Evolutionary conservation across 768 basidiomycete genomes (phyloP).

Genomic region (Xerocomus spinulosus): DNA sequence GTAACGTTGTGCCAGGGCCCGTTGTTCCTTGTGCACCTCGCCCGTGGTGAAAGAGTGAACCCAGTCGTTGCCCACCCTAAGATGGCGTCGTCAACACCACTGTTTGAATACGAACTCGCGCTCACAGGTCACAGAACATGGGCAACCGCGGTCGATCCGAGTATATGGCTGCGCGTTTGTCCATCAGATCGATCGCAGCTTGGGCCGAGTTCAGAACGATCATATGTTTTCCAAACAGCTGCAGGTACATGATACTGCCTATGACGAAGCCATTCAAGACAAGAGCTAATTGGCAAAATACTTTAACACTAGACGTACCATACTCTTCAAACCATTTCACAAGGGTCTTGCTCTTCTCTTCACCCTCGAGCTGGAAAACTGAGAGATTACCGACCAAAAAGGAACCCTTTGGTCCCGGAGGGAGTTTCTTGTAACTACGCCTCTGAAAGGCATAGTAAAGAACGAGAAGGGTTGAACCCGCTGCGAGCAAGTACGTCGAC

Average conservation of each 20-base stretch:
- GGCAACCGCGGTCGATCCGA: slow-evolving; percentile 1
- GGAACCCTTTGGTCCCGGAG: background rate
- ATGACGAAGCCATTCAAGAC: background rate
- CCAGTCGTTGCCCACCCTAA: background rate
- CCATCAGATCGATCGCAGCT: slow-evolving; percentile 1
- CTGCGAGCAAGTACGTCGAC: background rate
- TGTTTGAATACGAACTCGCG: background rate
- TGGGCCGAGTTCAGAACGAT: slow-evolving; percentile 34
- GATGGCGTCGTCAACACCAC: background rate
- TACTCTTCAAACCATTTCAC: slow-evolving; percentile 1
- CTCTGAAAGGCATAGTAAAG: background rate
- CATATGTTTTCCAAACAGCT: slow-evolving; percentile 6
- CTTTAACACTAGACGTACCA: background rate
- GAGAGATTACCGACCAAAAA: background rate
- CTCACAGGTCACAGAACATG: slow-evolving; percentile 1
- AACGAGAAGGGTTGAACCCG: background rate
- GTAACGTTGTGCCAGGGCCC: slow-evolving; percentile 10
- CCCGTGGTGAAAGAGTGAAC: slow-evolving; percentile 1
- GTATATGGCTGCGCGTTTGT: slow-evolving; percentile 4
- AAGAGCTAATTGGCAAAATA: too few species aligned
- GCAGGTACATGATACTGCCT: background rate
- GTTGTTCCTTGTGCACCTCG: slow-evolving; percentile 8
- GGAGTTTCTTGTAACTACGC: background rate
- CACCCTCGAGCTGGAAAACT: background rate
- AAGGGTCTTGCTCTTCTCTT: background rate